A percentile compares a stretch with the other conserved stretches of the same genome.
These are phyloP conservation scores for Achlya hypogyna DNA, from an alignment of 352 stramenopile genomes.

Conservation along the genomic window DNA sequence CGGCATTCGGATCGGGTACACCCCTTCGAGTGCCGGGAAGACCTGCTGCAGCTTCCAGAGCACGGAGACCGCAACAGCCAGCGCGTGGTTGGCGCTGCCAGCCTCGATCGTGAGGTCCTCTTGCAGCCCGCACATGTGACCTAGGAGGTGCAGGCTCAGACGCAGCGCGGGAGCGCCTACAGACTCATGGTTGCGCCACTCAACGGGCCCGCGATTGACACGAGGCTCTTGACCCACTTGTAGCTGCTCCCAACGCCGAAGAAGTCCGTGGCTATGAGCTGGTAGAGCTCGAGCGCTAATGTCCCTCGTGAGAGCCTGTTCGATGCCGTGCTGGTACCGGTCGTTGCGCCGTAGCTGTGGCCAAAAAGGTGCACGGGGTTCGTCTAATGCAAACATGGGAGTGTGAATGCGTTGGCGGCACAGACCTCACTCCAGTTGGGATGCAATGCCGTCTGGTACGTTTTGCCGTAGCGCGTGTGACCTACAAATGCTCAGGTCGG, in stretches of 20 bases:
- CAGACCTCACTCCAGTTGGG: constrained; percentile 16
- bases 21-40: not conserved
- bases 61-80: not conserved
- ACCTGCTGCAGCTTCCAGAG: not conserved
- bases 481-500: not conserved
- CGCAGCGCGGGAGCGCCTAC: not conserved
- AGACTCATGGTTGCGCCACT: constrained; percentile 10
- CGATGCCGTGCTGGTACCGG: not conserved
- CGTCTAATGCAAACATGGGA: not conserved
- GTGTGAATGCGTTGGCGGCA: not conserved
- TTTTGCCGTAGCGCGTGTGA: constrained; percentile 10
- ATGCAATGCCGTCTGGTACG: constrained; percentile 18
- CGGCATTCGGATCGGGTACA: not conserved
- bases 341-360: constrained; percentile 16
- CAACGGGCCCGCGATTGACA: constrained; percentile 15
- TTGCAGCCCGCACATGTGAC: constrained; percentile 15
- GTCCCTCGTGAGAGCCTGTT: not conserved
- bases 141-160: not conserved
- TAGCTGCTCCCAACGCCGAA: constrained; percentile 13
- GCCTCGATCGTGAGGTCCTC: constrained; percentile 29
- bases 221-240: constrained; percentile 17
- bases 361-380: constrained; percentile 21
- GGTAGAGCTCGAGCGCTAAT: constrained; percentile 20
- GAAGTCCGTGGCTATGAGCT: constrained; percentile 16
- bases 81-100: not conserved